phyloP scores from a whole-genome alignment of 2,329 filamentous ascomycete species.

The Penicillium oxalicum region DNA sequence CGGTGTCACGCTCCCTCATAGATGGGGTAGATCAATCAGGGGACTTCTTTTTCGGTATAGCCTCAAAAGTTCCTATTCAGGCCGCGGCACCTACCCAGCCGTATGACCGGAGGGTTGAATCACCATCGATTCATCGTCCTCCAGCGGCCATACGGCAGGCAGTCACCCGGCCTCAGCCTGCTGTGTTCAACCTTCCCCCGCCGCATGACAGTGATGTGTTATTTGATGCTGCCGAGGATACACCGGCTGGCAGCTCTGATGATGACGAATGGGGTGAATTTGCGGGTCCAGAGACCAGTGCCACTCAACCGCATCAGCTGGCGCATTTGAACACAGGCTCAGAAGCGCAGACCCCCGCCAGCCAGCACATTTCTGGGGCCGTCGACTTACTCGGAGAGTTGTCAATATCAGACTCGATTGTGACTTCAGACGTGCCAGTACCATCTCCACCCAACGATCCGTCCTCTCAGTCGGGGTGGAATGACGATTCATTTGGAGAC shows the following conservation, averaged over 20 bases:
- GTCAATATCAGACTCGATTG: conserved; percentile 22
- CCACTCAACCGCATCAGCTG: neutral
- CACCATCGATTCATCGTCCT: conserved; percentile 3
- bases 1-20: conserved; percentile 19
- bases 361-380: conserved; percentile 2
- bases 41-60: conserved; percentile 14
- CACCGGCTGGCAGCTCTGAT: conserved; percentile 23
- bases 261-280: conserved; percentile 46
- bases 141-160: neutral
- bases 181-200: conserved; percentile 16
- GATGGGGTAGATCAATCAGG: conserved; percentile 18
- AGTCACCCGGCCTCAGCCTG: conserved; percentile 2
- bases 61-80: neutral
- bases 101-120: neutral
- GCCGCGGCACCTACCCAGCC: neutral
- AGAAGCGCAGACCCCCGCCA: conserved; percentile 1
- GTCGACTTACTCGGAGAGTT: conserved; percentile 27
- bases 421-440: conserved; percentile 2
- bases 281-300: conserved; percentile 28
- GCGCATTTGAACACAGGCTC: too few species aligned
- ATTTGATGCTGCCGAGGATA: conserved; percentile 53
- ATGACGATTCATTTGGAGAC: conserved; percentile 16
- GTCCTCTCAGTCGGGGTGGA: conserved; percentile 7
- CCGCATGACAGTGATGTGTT: conserved; percentile 47
- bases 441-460: conserved; percentile 13